Evolutionary conservation across 495 filamentous ascomycete species (phyloP).

Genomic region (Penicillium roqueforti): DNA sequence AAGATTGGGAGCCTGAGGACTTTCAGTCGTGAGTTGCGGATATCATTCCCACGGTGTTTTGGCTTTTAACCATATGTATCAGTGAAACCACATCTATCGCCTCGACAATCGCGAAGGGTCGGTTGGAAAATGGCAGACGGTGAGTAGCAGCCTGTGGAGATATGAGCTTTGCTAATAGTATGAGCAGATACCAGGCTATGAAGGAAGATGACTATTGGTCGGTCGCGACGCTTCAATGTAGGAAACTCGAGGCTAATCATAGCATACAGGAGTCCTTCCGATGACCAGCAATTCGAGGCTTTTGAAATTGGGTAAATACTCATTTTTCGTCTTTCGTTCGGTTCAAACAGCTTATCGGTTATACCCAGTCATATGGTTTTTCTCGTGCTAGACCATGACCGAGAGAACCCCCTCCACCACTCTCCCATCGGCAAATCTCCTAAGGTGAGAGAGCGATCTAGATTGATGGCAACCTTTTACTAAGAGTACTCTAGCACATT

Average conservation of each 20-base stretch:
- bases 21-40: background rate
- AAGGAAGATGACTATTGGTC: slow-evolving; percentile 14
- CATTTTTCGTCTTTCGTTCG: too few relatives aligned
- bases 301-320: background rate
- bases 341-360: background rate
- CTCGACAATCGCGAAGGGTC: background rate
- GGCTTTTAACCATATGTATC: background rate
- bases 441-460: background rate
- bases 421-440: background rate
- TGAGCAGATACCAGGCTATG: slow-evolving; percentile 4
- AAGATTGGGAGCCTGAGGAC: background rate
- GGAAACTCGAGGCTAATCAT: background rate
- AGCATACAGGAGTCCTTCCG: background rate
- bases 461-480: background rate
- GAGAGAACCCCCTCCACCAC: background rate
- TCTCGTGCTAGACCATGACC: background rate
- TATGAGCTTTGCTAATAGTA: background rate
- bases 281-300: background rate
- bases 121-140: slow-evolving; percentile 1
- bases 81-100: background rate
- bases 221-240: background rate
- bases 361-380: background rate
- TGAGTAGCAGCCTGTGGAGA: background rate
- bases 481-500: background rate
- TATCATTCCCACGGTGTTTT: background rate